phyloP scores from a whole-genome alignment of 129 eudicot species.

The Dittrichia graveolens region DNA sequence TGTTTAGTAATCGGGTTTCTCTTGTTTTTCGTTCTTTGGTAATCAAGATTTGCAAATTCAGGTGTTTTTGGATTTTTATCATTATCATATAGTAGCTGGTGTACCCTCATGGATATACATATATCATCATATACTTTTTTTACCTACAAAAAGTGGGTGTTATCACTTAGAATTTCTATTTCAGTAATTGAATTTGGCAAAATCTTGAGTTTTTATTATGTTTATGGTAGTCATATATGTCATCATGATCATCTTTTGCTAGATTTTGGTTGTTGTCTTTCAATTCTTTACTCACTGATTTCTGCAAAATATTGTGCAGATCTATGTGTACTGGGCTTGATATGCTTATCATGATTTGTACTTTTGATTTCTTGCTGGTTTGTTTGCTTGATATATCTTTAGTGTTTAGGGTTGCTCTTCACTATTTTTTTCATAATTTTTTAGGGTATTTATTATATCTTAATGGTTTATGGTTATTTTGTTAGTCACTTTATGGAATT shows the following conservation, averaged over 20 bases:
- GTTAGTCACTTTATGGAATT: neutral
- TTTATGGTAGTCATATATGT: neutral
- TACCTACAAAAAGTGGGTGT: neutral
- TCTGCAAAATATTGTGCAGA: neutral
- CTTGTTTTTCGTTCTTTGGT: too few species aligned
- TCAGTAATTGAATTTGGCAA: neutral
- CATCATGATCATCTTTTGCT: neutral
- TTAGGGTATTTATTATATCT: neutral
- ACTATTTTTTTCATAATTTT: neutral
- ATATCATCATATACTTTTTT: too few species aligned
- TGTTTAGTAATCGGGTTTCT: too few species aligned
- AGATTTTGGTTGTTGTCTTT: constrained; percentile 5
- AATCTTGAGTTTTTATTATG: neutral
- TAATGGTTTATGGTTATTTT: neutral
- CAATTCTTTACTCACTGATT: neutral
- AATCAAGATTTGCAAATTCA: too few species aligned
- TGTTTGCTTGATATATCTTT: neutral
- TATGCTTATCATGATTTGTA: neutral
- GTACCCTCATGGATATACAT: too few species aligned
- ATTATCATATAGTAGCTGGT: too few species aligned
- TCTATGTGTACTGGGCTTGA: neutral
- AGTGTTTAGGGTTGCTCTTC: neutral
- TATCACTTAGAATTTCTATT: neutral
- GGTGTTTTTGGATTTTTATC: too few species aligned
- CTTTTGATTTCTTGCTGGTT: neutral